Evolutionary conservation across 78 protist genomes (phyloP).

Genomic region (Dictyostelium capitatum): DNA sequence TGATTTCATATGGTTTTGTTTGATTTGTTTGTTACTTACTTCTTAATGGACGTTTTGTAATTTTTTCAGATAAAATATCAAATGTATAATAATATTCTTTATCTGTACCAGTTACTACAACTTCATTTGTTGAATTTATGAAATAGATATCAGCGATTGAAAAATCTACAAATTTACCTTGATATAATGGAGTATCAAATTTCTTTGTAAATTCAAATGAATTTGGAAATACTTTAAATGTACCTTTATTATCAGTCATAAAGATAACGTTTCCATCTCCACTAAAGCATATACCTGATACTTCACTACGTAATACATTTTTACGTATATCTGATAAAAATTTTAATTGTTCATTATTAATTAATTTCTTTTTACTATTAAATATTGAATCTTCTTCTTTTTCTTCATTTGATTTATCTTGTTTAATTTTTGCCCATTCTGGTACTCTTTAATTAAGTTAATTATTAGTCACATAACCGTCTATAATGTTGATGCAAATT

Average conservation of each 20-base stretch:
- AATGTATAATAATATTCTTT: constrained; percentile 23
- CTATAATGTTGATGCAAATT: neutral
- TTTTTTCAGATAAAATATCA: constrained; percentile 9
- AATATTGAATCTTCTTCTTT: neutral
- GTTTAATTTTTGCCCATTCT: constrained; percentile 29
- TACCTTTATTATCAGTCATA: neutral
- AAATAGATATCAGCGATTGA: neutral
- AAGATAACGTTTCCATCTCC: neutral
- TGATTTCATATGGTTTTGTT: neutral
- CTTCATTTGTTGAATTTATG: neutral
- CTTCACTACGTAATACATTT: neutral
- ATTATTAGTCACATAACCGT: neutral
- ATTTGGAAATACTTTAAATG: neutral
- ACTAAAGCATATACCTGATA: neutral
- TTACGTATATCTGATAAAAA: neutral
- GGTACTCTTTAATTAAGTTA: neutral
- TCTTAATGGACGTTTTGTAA: constrained; percentile 32
- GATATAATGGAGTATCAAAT: constrained; percentile 1
- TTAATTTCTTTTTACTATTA: neutral
- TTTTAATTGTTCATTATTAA: neutral
- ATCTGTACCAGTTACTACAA: constrained; percentile 5
- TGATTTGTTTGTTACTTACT: neutral
- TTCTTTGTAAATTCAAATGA: neutral
- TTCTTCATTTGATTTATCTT: neutral
- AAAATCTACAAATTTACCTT: constrained; percentile 6